Evolutionary conservation across 2,329 filamentous ascomycete species (phyloP), one percentile per base, ranked within the genome.

Genomic region (Endothia cerciana): DNA sequence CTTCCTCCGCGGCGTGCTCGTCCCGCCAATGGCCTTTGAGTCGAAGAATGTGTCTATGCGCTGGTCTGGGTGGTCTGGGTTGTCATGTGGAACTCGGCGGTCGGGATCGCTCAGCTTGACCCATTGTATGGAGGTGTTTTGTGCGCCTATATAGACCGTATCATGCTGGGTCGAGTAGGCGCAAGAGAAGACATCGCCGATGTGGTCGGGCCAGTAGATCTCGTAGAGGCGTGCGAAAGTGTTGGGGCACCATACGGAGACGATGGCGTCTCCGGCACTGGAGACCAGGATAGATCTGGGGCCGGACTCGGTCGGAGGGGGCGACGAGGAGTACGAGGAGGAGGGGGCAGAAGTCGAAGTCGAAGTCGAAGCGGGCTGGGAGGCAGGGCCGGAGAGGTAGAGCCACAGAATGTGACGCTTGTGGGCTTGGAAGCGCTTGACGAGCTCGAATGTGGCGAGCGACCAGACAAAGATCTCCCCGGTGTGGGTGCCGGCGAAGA

Each of bases 101-200:
- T 83, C 81, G 30, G 87, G 85, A 69, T 92, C 86, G 71, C 87
- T 87, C 64, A 97, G 80, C 70, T 89, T 85, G 72, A 93, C 91
- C 95, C 95, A 99, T 83, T 97, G 94, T 62, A 97, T 95, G 47
- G 91, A 93, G 8, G 93, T 95, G 74, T 98, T 97, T 75, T 98
- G 95, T 0, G 93, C 92, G 65, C 95, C 95, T 53, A 97, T 86
- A 76, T 97, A 98, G 4, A 97, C 85, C 0, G 91, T 97, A 71
- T 94, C 87, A 72, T 92, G 83, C 70, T 88, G 85, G 7, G 88
- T 81, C 4, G 93, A 97, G 77, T 97, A 97, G 1, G 90, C 91
- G n/a, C 97, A 89, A 71, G 93, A 97, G 76, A 98, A 98, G 66
- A 99, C 88, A 79, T 99, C 95, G 67, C 95, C 95, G 49, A 97